These are phyloP conservation scores for Starmerella bombicola DNA, from an alignment of 805 yeast species.

Conservation along the genomic window DNA sequence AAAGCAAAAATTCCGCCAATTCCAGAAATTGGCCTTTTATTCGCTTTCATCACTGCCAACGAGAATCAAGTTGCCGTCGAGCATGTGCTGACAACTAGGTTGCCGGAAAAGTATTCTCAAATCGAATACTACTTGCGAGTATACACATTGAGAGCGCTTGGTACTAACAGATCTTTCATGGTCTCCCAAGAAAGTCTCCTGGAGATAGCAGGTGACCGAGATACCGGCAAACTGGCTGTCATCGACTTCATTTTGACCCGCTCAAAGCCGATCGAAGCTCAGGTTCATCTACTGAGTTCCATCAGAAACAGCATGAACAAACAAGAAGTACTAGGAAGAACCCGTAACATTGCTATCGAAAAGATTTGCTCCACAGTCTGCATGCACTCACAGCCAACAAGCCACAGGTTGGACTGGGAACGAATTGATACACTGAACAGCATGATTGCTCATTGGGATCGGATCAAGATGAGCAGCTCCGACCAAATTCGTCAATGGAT, in stretches of 20 bases:
- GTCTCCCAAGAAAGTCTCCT: background rate
- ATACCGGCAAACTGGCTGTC: constrained; percentile 1
- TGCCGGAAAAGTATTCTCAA: background rate
- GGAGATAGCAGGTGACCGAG: constrained; percentile 1
- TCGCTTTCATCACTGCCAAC: background rate
- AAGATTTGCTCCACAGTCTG: background rate
- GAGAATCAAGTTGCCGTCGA: background rate
- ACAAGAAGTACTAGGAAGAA: background rate
- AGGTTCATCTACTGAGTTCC: background rate
- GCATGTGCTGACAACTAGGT: background rate
- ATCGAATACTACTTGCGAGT: constrained; percentile 2
- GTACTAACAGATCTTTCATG: background rate
- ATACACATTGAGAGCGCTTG: constrained; percentile 1
- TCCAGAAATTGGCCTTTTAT: background rate
- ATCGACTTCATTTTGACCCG: constrained; percentile 5
- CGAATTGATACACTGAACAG: background rate
- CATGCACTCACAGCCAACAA: background rate
- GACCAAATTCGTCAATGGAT: background rate
- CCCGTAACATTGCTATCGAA: background rate
- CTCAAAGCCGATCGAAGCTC: background rate
- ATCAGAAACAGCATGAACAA: background rate
- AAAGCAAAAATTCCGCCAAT: background rate
- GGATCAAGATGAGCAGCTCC: background rate
- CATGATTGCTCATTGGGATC: background rate
- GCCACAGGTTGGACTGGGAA: background rate